Conservation (phyloP, 2,329 filamentous ascomycete species). For the Beauveria varroae region DNA sequence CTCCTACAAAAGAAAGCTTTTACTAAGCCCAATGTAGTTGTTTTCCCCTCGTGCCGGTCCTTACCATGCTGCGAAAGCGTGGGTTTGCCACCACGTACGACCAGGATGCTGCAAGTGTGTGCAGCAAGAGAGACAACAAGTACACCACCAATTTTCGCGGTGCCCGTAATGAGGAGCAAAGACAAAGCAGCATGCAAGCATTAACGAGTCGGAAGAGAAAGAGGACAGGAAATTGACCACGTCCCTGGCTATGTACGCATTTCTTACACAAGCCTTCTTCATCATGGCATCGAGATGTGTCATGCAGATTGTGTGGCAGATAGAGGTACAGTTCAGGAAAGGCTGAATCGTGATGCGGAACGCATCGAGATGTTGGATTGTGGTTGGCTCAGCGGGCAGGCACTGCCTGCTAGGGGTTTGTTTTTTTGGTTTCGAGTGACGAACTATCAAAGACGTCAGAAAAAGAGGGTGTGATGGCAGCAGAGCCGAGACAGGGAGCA, state of each 20-base stretch:
- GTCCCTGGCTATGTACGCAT: background rate
- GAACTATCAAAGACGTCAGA: background rate
- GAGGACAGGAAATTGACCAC: background rate
- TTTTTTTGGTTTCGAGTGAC: background rate
- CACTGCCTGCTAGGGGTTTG: background rate
- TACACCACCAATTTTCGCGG: background rate
- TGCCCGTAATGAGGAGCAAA: background rate
- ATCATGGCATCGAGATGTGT: background rate
- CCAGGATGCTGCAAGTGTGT: background rate
- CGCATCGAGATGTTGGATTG: slow-evolving; percentile 3
- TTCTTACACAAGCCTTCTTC: background rate
- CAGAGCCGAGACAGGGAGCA: background rate
- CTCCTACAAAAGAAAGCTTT: background rate
- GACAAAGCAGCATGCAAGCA: background rate
- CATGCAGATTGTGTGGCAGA: background rate
- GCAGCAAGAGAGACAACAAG: background rate
- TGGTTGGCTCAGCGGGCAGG: background rate
- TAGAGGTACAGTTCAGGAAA: background rate
- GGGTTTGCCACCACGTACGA: background rate
- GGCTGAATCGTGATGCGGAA: background rate
- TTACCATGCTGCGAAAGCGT: background rate
- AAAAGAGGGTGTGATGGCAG: background rate
- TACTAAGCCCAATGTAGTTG: background rate
- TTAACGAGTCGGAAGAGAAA: background rate
- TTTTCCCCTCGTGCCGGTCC: background rate